A percentile compares a stretch with the other conserved stretches of the same genome.
phyloP scores from a whole-genome alignment of 2,329 filamentous ascomycete species.

The Calonectria hongkongensis region DNA sequence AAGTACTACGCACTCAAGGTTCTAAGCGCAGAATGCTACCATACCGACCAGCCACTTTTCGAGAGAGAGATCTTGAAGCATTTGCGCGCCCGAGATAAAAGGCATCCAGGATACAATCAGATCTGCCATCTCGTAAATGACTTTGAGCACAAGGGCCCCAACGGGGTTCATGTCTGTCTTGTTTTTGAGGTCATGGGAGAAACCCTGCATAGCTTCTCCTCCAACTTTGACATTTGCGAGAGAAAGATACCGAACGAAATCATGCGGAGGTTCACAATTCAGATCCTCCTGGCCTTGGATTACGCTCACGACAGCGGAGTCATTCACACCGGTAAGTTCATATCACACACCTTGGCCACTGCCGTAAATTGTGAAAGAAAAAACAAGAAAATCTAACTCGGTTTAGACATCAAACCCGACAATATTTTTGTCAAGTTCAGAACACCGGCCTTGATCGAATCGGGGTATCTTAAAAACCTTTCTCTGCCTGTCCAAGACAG shows the following conservation, averaged over 20 bases:
- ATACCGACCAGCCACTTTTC: background rate
- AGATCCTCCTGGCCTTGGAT: constrained; percentile 45
- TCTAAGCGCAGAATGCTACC: constrained; percentile 51
- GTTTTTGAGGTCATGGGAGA: constrained; percentile 56
- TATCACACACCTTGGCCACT: too few relatives aligned
- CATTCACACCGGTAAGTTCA: constrained; percentile 47
- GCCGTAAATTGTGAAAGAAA: background rate
- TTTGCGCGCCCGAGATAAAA: constrained; percentile 20
- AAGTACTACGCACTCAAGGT: constrained; percentile 59
- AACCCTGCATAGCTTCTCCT: constrained; percentile 42
- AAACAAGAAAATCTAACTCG: background rate
- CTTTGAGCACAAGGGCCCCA: constrained; percentile 55
- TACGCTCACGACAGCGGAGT: constrained; percentile 46
- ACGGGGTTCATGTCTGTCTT: constrained; percentile 56
- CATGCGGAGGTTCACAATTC: constrained; percentile 42
- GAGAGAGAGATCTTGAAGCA: constrained; percentile 51
- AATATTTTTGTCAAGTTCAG: constrained; percentile 12
- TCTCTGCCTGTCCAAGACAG: background rate
- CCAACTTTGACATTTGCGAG: constrained; percentile 28
- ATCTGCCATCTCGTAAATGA: constrained; percentile 46
- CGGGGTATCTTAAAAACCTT: background rate
- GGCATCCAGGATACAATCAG: constrained; percentile 47
- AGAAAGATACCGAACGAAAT: constrained; percentile 38
- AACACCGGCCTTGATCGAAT: background rate
- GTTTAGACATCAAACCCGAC: background rate